Evolutionary conservation across 2,329 filamentous ascomycete genomes (phyloP).

Genomic region (Penicillium sp.): DNA sequence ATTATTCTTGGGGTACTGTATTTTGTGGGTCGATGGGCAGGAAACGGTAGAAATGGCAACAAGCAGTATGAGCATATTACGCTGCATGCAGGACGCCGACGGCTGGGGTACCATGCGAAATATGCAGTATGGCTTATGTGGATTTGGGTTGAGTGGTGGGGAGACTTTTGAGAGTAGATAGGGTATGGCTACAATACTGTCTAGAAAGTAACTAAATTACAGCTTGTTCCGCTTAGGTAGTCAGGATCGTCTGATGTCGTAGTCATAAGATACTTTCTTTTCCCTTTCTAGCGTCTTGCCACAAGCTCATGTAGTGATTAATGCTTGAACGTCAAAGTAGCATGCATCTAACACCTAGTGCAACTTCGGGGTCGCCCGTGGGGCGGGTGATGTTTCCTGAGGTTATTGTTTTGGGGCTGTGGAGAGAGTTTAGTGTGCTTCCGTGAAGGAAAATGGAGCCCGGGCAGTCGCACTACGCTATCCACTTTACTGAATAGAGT

Average conservation of each 20-base stretch:
- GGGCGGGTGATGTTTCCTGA: conserved; percentile 5
- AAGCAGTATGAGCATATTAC: conserved; percentile 22
- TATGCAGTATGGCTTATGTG: conserved; percentile 7
- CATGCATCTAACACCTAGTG: conserved; percentile 6
- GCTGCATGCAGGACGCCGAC: conserved; percentile 24
- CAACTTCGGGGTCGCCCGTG: background rate
- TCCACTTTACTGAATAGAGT: background rate
- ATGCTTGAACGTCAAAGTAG: background rate
- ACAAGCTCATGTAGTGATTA: background rate
- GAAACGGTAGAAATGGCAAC: background rate
- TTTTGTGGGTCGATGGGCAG: background rate
- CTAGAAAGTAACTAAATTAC: background rate
- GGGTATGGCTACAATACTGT: background rate
- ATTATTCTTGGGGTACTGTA: background rate
- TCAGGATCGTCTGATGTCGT: background rate
- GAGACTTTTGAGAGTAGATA: background rate
- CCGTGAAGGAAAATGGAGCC: conserved; percentile 4
- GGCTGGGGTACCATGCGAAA: conserved; percentile 24
- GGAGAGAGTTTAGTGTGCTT: background rate
- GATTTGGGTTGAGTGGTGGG: background rate
- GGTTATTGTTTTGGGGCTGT: background rate
- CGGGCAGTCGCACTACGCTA: background rate
- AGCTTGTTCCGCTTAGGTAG: background rate
- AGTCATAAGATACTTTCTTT: background rate
- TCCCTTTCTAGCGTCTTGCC: background rate